Evolutionary conservation across 371 early-diverging fungal genomes (phyloP), one percentile per base, ranked within the genome.

Genomic region (Mortierella polycephala): DNA sequence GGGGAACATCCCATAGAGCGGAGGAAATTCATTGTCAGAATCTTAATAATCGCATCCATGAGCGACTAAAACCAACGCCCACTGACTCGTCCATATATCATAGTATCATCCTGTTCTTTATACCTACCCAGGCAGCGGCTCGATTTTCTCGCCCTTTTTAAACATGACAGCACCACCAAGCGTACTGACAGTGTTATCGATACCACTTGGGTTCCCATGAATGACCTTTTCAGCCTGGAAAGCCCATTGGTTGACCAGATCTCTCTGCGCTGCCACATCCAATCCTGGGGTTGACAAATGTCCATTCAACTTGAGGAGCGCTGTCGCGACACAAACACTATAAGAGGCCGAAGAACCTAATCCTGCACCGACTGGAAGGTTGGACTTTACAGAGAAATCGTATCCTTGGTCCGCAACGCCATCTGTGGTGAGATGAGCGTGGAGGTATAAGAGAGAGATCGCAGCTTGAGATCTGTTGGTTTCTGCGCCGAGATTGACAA

Each of bases 261-360:
- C 71, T 41, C 61, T 59, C 47, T 75, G 83, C 69, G 58, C 71
- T 61, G 76, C 74, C 2, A 81, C 82, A 30, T 82, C 69, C 61
- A 84, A 73, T 40, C 20, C 61, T 16, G 45, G 37, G 13, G 49
- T 4, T 14, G 64, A 46, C 52, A 76, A 52, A 13, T 63, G 58
- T 7, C 76, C 76, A 1, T 87, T 84, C 16, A 90, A 74, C 53
- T 81, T 74, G 60, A 97, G 83, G 40, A 98, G 69, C 4, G 92
- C 91, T 0, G 96, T 86, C 2, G 95, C 86, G n/a, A 96, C 65
- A 16, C 86, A 88, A 13, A 95, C 96, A 53, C 92, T 89, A 81
- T 90, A 97, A 11, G 98, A 90, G 1, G 99, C 99, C 7, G 98
- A 97, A 7, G 96, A 96, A 3, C 99, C 99, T 13, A 99, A 87